These are phyloP conservation scores for Pichia cephalocereana DNA, from an alignment of 805 yeast species.

Conservation along the genomic window DNA sequence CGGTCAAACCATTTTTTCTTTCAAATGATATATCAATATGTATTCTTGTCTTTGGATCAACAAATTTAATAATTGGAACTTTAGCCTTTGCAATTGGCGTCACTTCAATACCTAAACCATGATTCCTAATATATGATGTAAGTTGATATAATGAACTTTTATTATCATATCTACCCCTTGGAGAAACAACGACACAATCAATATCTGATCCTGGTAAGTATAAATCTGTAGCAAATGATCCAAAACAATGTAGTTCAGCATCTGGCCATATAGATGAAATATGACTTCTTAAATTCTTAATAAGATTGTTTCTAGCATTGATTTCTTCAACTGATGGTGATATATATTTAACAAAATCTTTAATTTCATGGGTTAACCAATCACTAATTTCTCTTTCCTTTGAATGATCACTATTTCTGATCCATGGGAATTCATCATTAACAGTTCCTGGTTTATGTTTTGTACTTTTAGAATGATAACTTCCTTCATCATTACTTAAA, in stretches of 20 bases:
- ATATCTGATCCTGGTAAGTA: slow-evolving; percentile 94
- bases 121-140: slow-evolving; percentile 56
- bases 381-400: slow-evolving; percentile 70
- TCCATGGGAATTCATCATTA: slow-evolving; percentile 57
- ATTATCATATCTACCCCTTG: slow-evolving; percentile 47
- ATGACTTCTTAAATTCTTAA: slow-evolving; percentile 46
- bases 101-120: slow-evolving; percentile 56
- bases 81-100: slow-evolving; percentile 86
- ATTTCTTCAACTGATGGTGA: slow-evolving; percentile 79
- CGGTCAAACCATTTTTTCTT: slow-evolving; percentile 69
- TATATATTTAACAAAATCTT: slow-evolving; percentile 74
- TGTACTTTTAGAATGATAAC: slow-evolving; percentile 20
- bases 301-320: slow-evolving; percentile 52
- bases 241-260: slow-evolving; percentile 78
- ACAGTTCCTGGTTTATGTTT: slow-evolving; percentile 21
- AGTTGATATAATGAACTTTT: slow-evolving; percentile 63
- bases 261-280: slow-evolving; percentile 61
- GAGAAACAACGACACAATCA: slow-evolving; percentile 79
- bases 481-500: slow-evolving; percentile 36
- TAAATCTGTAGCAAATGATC: slow-evolving; percentile 88
- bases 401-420: slow-evolving; percentile 67
- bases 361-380: slow-evolving; percentile 80
- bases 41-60: slow-evolving; percentile 59
- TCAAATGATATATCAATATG: slow-evolving; percentile 90
- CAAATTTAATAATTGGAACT: slow-evolving; percentile 90